phyloP scores from a whole-genome alignment of 148 eudicot species.

The Rhododendron molle region DNA sequence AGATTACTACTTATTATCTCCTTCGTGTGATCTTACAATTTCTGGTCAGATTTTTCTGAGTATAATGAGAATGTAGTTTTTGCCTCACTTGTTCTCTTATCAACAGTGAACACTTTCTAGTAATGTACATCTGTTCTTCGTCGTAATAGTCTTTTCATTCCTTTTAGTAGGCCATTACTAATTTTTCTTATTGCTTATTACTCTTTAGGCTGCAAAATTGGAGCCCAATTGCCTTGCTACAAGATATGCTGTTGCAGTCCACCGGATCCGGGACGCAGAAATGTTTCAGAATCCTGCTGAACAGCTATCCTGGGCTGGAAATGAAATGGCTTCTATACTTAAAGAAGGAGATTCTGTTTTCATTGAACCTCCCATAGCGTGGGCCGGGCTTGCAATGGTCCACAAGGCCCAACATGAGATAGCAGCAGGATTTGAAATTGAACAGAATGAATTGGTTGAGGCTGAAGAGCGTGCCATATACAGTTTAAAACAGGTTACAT shows the following conservation, averaged over 20 bases:
- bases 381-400: slow-evolving; percentile 96
- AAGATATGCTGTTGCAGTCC: slow-evolving; percentile 85
- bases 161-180: not conserved
- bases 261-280: slow-evolving; percentile 86
- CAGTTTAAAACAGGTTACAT: slow-evolving; percentile 76
- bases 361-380: slow-evolving; percentile 72
- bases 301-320: slow-evolving; percentile 91
- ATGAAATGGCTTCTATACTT: slow-evolving; percentile 92
- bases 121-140: not conserved
- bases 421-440: slow-evolving; percentile 78
- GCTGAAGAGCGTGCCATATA: slow-evolving; percentile 66
- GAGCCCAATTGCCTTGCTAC: slow-evolving; percentile 94
- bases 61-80: not conserved
- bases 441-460: slow-evolving; percentile 62
- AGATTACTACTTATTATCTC: not conserved
- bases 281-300: slow-evolving; percentile 85
- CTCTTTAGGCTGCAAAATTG: slow-evolving; percentile 71
- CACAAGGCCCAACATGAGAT: slow-evolving; percentile 96
- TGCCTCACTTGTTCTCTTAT: not conserved
- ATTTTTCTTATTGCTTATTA: slow-evolving; percentile 2
- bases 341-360: slow-evolving; percentile 76
- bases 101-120: not conserved
- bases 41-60: not conserved
- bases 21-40: not conserved
- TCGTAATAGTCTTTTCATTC: not conserved